Evolutionary conservation across 352 stramenopile species (phyloP).

Genomic region (Phytophthora quininea): DNA sequence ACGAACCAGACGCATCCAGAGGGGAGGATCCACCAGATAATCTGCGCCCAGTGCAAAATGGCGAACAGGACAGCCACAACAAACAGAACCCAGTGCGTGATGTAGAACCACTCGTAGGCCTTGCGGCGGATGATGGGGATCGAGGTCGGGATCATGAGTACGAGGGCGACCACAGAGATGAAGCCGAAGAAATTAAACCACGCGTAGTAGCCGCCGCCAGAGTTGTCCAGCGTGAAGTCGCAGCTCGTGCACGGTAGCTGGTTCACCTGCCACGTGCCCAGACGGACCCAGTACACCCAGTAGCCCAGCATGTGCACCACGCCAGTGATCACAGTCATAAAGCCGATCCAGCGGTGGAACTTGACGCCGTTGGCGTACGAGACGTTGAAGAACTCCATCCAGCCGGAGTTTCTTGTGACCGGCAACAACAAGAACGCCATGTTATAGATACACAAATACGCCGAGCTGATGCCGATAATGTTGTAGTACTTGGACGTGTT

Average conservation of each 20-base stretch:
- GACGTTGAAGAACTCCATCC: conserved; percentile 76
- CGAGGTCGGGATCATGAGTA: conserved; percentile 66
- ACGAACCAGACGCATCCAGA: conserved; percentile 61
- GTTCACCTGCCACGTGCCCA: conserved; percentile 52
- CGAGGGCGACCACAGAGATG: conserved; percentile 45
- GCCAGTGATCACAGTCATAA: conserved; percentile 55
- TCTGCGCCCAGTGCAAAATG: conserved; percentile 63
- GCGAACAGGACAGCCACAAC: conserved; percentile 55
- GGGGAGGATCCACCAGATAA: conserved; percentile 65
- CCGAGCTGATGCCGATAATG: conserved; percentile 56
- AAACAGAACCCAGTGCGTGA: conserved; percentile 64
- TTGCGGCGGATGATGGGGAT: conserved; percentile 59
- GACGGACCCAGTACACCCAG: conserved; percentile 52
- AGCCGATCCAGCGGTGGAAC: conserved; percentile 69
- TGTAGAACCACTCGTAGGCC: conserved; percentile 67
- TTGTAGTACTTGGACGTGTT: conserved; percentile 63
- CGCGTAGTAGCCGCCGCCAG: conserved; percentile 52
- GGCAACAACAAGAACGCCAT: conserved; percentile 73
- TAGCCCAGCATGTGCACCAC: conserved; percentile 60
- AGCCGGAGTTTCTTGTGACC: conserved; percentile 61
- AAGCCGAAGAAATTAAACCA: conserved; percentile 72
- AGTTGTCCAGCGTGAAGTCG: conserved; percentile 47
- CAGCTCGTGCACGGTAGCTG: conserved; percentile 58
- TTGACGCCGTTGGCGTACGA: conserved; percentile 66
- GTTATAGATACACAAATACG: conserved; percentile 73